Conservation (phyloP, 345 rosid species). For the Gossypium thurberi region DNA sequence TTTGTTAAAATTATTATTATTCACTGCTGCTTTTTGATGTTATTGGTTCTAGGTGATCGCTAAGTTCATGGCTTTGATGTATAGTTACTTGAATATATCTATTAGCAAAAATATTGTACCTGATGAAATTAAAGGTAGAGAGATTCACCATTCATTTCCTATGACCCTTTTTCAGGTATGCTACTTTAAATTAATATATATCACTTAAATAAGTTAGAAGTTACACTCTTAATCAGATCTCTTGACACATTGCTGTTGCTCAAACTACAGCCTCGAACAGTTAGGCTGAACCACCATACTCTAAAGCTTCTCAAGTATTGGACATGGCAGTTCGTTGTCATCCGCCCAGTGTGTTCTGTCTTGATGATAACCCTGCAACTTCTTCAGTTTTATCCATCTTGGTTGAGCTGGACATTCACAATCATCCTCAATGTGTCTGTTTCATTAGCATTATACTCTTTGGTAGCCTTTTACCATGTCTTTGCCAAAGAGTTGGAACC, state of each 20-base stretch:
- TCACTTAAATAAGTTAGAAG: not conserved
- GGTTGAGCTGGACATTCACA: conserved; percentile 97
- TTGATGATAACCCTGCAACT: conserved; percentile 75
- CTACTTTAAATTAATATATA: not conserved
- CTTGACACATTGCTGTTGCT: conserved; percentile 8
- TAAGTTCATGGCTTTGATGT: conserved; percentile 83
- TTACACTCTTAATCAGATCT: not conserved
- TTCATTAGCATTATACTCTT: conserved; percentile 81
- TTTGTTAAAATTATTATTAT: not conserved
- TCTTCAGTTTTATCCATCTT: conserved; percentile 66
- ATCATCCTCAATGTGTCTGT: conserved; percentile 80
- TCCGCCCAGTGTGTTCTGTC: conserved; percentile 77
- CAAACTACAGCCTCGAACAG: conserved; percentile 63
- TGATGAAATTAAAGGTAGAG: conserved; percentile 84
- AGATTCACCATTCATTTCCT: conserved; percentile 85
- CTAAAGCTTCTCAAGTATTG: conserved; percentile 75
- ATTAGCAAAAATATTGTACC: conserved; percentile 63
- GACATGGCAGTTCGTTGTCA: conserved; percentile 95
- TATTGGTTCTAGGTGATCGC: conserved; percentile 69
- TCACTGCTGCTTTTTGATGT: conserved; percentile 1
- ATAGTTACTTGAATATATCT: conserved; percentile 82
- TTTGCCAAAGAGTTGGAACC: conserved; percentile 91
- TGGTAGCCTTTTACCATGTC: conserved; percentile 82
- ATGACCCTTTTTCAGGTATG: conserved; percentile 86
- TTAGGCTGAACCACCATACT: conserved; percentile 60